Evolutionary conservation across 2,329 filamentous ascomycete genomes (phyloP).

Genomic region (Botrytis aclada): DNA sequence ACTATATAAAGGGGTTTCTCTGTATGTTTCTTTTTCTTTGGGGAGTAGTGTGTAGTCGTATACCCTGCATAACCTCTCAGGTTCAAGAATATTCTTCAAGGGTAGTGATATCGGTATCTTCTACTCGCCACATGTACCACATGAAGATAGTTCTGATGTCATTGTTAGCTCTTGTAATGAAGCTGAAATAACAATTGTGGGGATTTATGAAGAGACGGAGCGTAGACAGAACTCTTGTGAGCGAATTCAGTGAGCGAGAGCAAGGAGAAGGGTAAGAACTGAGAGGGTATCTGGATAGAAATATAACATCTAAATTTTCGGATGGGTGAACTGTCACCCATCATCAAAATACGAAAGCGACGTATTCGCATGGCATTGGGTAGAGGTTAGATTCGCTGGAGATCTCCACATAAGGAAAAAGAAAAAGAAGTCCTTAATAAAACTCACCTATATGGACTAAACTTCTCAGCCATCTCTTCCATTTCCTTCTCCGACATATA

Average conservation of each 20-base stretch:
- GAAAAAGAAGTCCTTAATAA: not conserved
- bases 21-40: not conserved
- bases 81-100: slow-evolving; percentile 41
- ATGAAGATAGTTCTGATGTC: slow-evolving; percentile 74
- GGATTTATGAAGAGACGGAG: not conserved
- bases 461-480: slow-evolving; percentile 74
- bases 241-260: not conserved
- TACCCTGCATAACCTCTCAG: not conserved
- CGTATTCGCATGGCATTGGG: not conserved
- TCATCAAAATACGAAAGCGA: not conserved
- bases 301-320: not conserved
- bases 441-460: slow-evolving; percentile 71
- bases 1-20: accelerated
- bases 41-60: too few relatives aligned
- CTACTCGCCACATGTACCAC: slow-evolving; percentile 97
- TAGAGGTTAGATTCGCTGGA: not conserved
- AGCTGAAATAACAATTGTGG: not conserved
- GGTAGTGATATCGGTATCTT: slow-evolving; percentile 70
- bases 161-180: not conserved
- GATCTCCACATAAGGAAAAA: too few relatives aligned
- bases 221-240: not conserved
- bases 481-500: slow-evolving; percentile 96
- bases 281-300: too few relatives aligned
- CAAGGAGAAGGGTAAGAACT: not conserved
- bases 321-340: not conserved